Evolutionary conservation across 2,329 filamentous ascomycete genomes (phyloP), one percentile per base, ranked within the genome.

Genomic region (Xylaria sp.): DNA sequence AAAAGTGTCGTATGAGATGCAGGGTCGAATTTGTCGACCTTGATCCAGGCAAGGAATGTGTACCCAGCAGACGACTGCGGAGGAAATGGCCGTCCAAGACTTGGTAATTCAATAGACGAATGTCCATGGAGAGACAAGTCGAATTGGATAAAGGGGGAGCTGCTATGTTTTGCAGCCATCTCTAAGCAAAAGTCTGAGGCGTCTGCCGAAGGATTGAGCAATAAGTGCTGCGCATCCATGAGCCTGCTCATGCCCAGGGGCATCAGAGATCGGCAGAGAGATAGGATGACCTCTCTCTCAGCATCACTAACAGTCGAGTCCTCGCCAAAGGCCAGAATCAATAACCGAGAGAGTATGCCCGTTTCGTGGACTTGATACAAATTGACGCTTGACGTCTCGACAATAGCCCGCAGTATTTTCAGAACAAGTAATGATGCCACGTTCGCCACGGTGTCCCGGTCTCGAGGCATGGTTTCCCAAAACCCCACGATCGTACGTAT

Each of bases 1-100:
- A 99, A 99, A 11, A 99, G 83, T 0, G 94, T 99, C 0, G 94
- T 99, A 73, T 99, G 94, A 13, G 89, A 87, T 51, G 84, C 83
- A 4, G 84, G 78, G 72, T 99, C 95, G 73, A 94, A 97, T 47
- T 85, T 80, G 72, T 97, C 92, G 61, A 99, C 84, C 18, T 89
- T 86, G 54, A 96, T 83, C 94, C 94, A 99, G 0, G 91, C 84
- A 51, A 90, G 84, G 62, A 99, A 88, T 0, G 92, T 96, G 75
- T 97, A 99, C 18, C 94, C 95, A n/a, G 81, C 79, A 8, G 87
- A 84, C 16, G 87, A 85, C 57, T 84, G 81, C 1, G 94, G 92
- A 9, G 94, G 95, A 68, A 99, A 99, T 1, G 85, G 76, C 37
- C 90, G 86, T 4, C 91, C 91, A 30, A 99, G 79, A n/a, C 86